Base-by-base conservation (phyloP, 2,329 filamentous ascomycete genomes). In the Aspergillus hortae region DNA sequence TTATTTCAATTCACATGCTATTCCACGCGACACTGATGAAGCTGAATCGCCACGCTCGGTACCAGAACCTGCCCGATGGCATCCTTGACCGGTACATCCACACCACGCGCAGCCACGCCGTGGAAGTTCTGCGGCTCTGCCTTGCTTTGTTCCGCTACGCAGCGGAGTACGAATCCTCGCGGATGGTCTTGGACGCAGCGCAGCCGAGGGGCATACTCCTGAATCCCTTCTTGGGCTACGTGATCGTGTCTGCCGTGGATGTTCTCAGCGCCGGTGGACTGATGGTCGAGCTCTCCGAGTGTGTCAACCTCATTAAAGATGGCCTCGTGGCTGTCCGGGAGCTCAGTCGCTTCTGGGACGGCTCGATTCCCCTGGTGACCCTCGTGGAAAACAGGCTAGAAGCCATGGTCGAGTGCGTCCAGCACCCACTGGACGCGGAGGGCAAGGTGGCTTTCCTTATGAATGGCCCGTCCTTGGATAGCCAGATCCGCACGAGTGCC, bases 1-100 rank as follows among this genome's bases (percentile, higher is more conserved):
- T 85, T 62, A 70, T 88, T 49, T 81, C 80, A 1, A 80, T 88
- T 67, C 86, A 89, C 65, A 73, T 86, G 25, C 72, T 88, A n/a
- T 86, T 86, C 64, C 80, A 87, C 63, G 79, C 82, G 44, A 78
- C 83, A 0, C 69, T 83, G 60, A 80, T 88, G 68, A 84, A 84
- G 57, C 74, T 89, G 27, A 85, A 87, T 59, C 80, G 87, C 36
- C 81, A 87, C 60, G 77, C 78, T 11, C 74, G 76, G 9, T 69
- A 73, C 53, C 66, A 69, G 10, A 69, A 68, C 32, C 66, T 82
- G 3, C 69, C 72, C 3, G 57, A 68, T 0, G 71, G 76, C 2
- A 63, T 71, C 27, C 65, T 79, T 11, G 59, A 66, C 2, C 74
- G 77, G 21, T 77, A 81, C 54, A 71, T 81, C 4, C 70, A 74